A percentile compares a stretch with the other conserved stretches of the same genome.
Conservation (phyloP, 1,284 basidiomycete genomes). For the Austroboletus novae-zelandiae region DNA sequence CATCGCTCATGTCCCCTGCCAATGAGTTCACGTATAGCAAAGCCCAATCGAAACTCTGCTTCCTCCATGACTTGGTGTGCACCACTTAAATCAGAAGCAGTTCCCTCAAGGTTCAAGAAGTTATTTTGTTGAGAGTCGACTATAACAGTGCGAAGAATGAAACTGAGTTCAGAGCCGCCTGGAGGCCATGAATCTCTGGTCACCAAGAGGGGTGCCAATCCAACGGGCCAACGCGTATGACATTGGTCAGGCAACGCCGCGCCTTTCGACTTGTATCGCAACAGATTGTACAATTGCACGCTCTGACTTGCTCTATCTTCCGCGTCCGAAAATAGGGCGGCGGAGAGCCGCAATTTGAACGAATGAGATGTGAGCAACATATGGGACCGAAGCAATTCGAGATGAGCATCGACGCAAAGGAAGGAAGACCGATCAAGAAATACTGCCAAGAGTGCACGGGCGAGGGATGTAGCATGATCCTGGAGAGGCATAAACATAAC, state of each 20-base stretch:
- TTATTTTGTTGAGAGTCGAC: slow-evolving; percentile 62
- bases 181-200: slow-evolving; percentile 80
- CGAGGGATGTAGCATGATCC: slow-evolving; percentile 56
- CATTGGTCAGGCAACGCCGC: slow-evolving; percentile 5
- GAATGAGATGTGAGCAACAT: slow-evolving; percentile 62
- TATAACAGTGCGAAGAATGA: slow-evolving; percentile 75
- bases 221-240: slow-evolving; percentile 58
- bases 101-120: slow-evolving; percentile 3
- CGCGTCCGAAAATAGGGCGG: slow-evolving; percentile 68
- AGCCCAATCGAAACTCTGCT: slow-evolving; percentile 77
- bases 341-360: slow-evolving; percentile 62
- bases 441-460: slow-evolving; percentile 55
- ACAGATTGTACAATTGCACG: slow-evolving; percentile 33
- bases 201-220: slow-evolving; percentile 68
- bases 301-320: slow-evolving; percentile 45
- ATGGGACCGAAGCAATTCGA: slow-evolving; percentile 65
- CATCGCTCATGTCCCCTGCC: slow-evolving; percentile 68
- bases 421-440: slow-evolving; percentile 55
- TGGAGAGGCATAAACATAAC: slow-evolving; percentile 58
- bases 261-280: slow-evolving; percentile 33
- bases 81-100: slow-evolving; percentile 17
- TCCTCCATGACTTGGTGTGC: slow-evolving; percentile 48
- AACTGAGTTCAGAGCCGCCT: slow-evolving; percentile 78
- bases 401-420: slow-evolving; percentile 60
- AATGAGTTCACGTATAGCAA: slow-evolving; percentile 72